Evolutionary conservation across 306 rosid species (phyloP).

Genomic region (Cicer pinnatifidum): DNA sequence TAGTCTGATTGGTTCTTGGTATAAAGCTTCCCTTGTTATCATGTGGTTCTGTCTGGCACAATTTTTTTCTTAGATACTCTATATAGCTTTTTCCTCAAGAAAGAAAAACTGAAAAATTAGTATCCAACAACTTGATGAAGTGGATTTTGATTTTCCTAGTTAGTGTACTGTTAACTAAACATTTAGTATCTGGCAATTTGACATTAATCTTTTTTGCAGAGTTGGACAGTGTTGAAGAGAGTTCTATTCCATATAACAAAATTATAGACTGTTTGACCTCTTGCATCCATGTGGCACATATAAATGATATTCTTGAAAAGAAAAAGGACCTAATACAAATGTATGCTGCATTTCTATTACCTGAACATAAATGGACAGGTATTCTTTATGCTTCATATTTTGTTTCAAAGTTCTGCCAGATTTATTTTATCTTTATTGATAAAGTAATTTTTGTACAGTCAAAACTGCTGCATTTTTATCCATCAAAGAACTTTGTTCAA

Average conservation of each 20-base stretch:
- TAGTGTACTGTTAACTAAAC: not conserved
- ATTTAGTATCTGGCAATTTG: slow-evolving; percentile 6
- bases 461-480: slow-evolving; percentile 73
- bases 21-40: slow-evolving; percentile 3
- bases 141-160: slow-evolving; percentile 7
- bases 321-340: slow-evolving; percentile 67
- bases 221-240: slow-evolving; percentile 54
- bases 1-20: not conserved
- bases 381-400: slow-evolving; percentile 41
- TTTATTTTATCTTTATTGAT: slow-evolving; percentile 28
- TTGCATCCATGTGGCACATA: slow-evolving; percentile 74
- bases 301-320: slow-evolving; percentile 71
- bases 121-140: slow-evolving; percentile 7
- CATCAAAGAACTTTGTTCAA: slow-evolving; percentile 79
- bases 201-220: slow-evolving; percentile 53
- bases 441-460: slow-evolving; percentile 57
- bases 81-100: not conserved
- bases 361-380: slow-evolving; percentile 90
- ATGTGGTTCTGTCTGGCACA: not conserved
- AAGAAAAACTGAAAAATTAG: not conserved
- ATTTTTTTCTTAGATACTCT: not conserved
- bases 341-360: slow-evolving; percentile 57
- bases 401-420: slow-evolving; percentile 31
- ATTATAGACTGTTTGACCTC: slow-evolving; percentile 80
- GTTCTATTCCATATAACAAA: slow-evolving; percentile 71